phyloP scores from a whole-genome alignment of 345 rosid species.

The Adansonia digitata region DNA sequence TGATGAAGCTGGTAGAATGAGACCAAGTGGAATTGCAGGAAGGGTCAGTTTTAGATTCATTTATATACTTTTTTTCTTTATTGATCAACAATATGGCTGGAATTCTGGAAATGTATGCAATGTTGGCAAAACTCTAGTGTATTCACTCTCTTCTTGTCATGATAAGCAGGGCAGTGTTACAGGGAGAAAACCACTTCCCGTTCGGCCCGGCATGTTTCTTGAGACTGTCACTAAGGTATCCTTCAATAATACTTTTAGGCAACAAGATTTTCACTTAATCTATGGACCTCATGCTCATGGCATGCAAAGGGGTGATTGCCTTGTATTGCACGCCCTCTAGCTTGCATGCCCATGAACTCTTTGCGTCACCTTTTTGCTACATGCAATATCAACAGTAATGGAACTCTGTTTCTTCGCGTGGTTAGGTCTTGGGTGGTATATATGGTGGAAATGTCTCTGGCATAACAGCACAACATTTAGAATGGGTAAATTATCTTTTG shows the following conservation, averaged over 20 bases:
- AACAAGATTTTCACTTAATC: not conserved
- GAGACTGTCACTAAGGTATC: conserved; percentile 90
- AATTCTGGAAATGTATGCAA: not conserved
- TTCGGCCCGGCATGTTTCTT: conserved; percentile 93
- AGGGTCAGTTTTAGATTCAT: conserved; percentile 38
- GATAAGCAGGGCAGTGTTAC: conserved; percentile 61
- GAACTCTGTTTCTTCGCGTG: conserved; percentile 19
- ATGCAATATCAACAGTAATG: conserved; percentile 15
- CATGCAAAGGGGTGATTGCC: not conserved
- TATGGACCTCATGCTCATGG: not conserved
- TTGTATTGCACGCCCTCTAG: not conserved
- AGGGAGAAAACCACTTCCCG: conserved; percentile 80
- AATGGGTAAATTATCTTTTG: conserved; percentile 58
- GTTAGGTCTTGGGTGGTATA: conserved; percentile 83
- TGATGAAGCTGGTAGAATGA: conserved; percentile 26
- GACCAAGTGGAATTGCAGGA: conserved; percentile 57
- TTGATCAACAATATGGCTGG: not conserved
- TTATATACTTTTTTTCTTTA: not conserved
- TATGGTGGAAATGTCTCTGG: conserved; percentile 76
- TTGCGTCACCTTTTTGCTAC: not conserved
- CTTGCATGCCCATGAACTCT: conserved; percentile 5
- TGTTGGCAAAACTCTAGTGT: not conserved
- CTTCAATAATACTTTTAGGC: not conserved
- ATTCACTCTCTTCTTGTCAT: conserved; percentile 20
- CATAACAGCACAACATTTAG: conserved; percentile 88